Evolutionary conservation across 805 yeast genomes (phyloP), one percentile per base, ranked within the genome.

Genomic region (Saccharomyces jurei): DNA sequence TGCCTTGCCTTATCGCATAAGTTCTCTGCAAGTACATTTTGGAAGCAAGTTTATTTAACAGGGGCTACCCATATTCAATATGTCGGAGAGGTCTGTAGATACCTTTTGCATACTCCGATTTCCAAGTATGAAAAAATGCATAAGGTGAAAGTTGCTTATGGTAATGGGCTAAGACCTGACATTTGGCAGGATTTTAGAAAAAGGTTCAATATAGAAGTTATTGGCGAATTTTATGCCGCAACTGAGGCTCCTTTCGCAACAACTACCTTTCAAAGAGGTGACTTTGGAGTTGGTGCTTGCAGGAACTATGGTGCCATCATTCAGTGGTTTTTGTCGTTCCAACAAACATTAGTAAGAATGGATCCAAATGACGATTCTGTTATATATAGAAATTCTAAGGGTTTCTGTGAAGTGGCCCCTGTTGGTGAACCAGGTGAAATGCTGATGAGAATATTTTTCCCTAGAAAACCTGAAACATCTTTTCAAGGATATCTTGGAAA

Each of bases 31-130:
- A 77, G 86, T 3, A 81, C 87, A 3, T 89, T 88, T 70, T 91
- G 98, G 97, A 84, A 90, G 17, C 96, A 92, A 70, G 91, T 86
- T 2, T 82, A 78, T 60, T 65, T 87, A 36, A 70, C 84, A 13
- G 70, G 76, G 1, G 87, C 97, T 2, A 87, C 96, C 3, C 88
- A 87, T 58, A 79, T 89, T 53, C 97, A 91, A 71, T 91, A 91
- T 63, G 98, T 91, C 17, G 98, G 98, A 17, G 98, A 91, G 70
- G 90, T 89, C 31, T 89, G 97, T 69, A 80, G 98, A 50, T 92
- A 90, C 65, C 76, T 91, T 56, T 71, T 87, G 58, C 82, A 85
- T 60, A 73, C 89, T 0, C 81, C 84, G 50, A 73, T 72, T 8
- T 84, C 84, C 48, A 85, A 87, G 10, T 84, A 80, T 64, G 95